Evolutionary conservation across 23 red algal genomes (phyloP).

Genomic region (Gracilaria gracilis): DNA sequence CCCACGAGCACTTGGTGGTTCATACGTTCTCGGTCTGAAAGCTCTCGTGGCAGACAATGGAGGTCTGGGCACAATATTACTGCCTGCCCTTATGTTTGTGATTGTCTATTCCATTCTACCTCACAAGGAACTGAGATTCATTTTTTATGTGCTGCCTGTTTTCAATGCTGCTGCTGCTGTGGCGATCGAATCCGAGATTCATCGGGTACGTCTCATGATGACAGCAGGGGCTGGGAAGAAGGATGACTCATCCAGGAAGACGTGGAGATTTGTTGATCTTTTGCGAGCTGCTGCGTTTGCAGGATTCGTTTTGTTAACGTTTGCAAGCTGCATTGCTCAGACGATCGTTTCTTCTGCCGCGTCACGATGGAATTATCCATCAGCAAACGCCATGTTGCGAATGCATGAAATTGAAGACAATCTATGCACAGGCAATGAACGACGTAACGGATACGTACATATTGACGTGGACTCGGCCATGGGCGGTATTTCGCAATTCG

Average conservation of each 20-base stretch:
- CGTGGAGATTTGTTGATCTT: background rate
- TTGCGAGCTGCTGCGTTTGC: background rate
- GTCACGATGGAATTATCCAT: slow-evolving; percentile 45
- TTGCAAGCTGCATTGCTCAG: slow-evolving; percentile 26
- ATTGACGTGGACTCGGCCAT: slow-evolving; percentile 75
- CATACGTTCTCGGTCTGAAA: slow-evolving; percentile 19
- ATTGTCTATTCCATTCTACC: slow-evolving; percentile 75
- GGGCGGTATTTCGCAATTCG: slow-evolving; percentile 74
- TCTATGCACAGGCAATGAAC: background rate
- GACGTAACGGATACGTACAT: slow-evolving; percentile 20
- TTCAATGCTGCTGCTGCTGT: slow-evolving; percentile 74
- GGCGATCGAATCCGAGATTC: slow-evolving; percentile 32
- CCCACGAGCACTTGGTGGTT: slow-evolving; percentile 72
- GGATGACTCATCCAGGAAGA: background rate
- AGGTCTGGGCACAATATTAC: slow-evolving; percentile 1
- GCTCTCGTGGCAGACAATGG: background rate
- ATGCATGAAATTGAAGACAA: slow-evolving; percentile 14
- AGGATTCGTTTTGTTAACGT: slow-evolving; percentile 13
- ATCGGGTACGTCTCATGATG: background rate
- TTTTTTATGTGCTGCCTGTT: slow-evolving; percentile 82
- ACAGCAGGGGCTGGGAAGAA: background rate
- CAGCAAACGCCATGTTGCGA: slow-evolving; percentile 11
- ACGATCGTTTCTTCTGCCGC: slow-evolving; percentile 11
- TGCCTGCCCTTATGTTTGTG: slow-evolving; percentile 79
- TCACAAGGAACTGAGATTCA: slow-evolving; percentile 96